Base-by-base conservation (phyloP, 441 rosid genomes). In the Geranium incanum region DNA sequence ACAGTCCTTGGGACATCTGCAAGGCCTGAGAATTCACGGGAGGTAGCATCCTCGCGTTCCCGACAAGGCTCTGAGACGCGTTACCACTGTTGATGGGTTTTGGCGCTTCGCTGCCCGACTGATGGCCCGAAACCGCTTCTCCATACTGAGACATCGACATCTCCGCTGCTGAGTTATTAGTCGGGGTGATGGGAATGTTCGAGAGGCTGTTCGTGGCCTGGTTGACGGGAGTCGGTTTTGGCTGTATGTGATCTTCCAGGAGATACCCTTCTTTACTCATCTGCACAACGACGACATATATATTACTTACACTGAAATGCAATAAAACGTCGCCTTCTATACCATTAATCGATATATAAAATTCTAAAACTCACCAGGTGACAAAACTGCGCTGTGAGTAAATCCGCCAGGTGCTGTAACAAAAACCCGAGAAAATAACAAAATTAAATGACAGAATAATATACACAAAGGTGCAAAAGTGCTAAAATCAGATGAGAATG, bases 341-440 rank as follows among this genome's bases (percentile, higher is more conserved):
- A 69, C 43, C 43, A 38, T 3, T 38, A 38, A 6, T 38, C 43
- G 7, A 6, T 38, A 75, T 68, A 57, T 64, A 6, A 50, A 60
- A 23, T 73, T 75, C 0, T 55, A 11, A 78, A 72, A 81, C 87
- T 5, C 89, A 95, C 99, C 99, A 88, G 86, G 69, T 86, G 74
- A 71, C 78, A 78, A 75, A 85, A 87, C 78, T 95, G 87, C 60
- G 70, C 77, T 2, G 96, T 97, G 75, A 95, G 97, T 83, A 95
- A 82, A 85, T 95, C 99, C 0, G 97, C 98, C 23, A 77, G 70
- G 79, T 89, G 87, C 98, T 95, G 97, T 72, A 28, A 70, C 73
- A 80, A 39, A 72, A 78, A 66, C 74, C 43, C 62, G 75, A 72
- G 78, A 80, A 74, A 82, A 68, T 55, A 38, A 69, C 63, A 76